Percentiles rank a stretch among this genome's conserved stretches.
These are phyloP conservation scores for Panaeolus cyanescens DNA, from an alignment of 768 basidiomycete species.

Conservation along the genomic window DNA sequence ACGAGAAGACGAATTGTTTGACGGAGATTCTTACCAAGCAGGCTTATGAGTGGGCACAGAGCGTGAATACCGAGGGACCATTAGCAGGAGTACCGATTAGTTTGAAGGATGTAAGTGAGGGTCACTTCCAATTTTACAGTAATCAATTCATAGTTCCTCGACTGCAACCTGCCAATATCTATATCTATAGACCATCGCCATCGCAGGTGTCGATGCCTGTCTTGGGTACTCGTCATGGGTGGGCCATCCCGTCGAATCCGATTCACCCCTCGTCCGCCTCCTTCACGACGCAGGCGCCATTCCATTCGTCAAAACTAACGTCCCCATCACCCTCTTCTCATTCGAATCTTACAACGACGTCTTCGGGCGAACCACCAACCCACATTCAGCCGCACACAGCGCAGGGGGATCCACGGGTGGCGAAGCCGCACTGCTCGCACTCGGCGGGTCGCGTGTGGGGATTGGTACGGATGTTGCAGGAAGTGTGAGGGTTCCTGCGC, in stretches of 20 bases:
- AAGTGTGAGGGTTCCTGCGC: conserved; percentile 66
- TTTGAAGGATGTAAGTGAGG: conserved; percentile 50
- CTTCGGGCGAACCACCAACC: conserved; percentile 63
- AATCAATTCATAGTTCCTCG: not conserved
- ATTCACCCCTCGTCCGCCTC: conserved; percentile 53
- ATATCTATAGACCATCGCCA: conserved; percentile 49
- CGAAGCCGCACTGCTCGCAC: conserved; percentile 63
- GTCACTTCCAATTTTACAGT: conserved; percentile 1
- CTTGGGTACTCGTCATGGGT: conserved; percentile 60
- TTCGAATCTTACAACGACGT: conserved; percentile 58
- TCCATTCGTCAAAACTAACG: conserved; percentile 66
- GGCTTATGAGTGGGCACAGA: conserved; percentile 34
- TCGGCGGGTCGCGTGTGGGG: conserved; percentile 61
- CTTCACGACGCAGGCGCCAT: conserved; percentile 64
- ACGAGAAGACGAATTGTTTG: conserved; percentile 58
- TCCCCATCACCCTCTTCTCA: conserved; percentile 60
- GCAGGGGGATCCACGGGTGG: conserved; percentile 74
- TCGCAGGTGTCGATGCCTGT: conserved; percentile 57
- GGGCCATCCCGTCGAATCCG: conserved; percentile 42
- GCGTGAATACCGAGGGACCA: conserved; percentile 39
- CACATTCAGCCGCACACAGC: conserved; percentile 52
- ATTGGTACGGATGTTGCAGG: conserved; percentile 74
- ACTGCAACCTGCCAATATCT: no score
- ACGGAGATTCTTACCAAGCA: conserved; percentile 56
- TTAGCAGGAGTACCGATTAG: conserved; percentile 64